phyloP scores from a whole-genome alignment of 2,329 filamentous ascomycete species.

The Orbilia blumenaviensis region DNA sequence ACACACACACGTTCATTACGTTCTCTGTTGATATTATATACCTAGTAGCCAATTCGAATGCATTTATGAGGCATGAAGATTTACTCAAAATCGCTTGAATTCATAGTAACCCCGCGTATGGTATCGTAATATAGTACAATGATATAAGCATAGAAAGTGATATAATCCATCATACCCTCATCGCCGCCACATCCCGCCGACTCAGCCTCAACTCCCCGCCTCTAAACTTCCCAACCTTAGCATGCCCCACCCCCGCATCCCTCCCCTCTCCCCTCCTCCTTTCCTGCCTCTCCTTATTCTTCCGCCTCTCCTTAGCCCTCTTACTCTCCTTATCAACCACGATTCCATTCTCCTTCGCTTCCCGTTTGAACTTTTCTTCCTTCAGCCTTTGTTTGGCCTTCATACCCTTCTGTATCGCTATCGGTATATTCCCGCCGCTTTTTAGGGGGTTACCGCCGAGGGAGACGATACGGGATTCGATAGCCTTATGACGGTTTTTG shows the following conservation, averaged over 20 bases:
- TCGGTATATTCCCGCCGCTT: constrained; percentile 76
- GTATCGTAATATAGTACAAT: not conserved
- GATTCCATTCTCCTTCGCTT: constrained; percentile 90
- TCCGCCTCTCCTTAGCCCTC: constrained; percentile 59
- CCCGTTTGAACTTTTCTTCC: constrained; percentile 76
- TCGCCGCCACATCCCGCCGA: constrained; percentile 76
- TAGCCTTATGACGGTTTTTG: constrained; percentile 79
- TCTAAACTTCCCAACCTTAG: constrained; percentile 80
- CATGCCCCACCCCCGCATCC: constrained; percentile 73
- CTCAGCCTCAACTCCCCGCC: constrained; percentile 82
- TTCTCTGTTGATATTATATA: too few species aligned
- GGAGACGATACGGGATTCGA: constrained; percentile 82
- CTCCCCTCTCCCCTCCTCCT: constrained; percentile 57
- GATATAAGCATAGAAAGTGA: too few species aligned
- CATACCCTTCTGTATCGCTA: constrained; percentile 87
- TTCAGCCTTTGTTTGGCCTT: constrained; percentile 70
- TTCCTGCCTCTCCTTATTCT: constrained; percentile 61
- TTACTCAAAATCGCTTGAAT: too few species aligned
- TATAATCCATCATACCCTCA: constrained; percentile 71
- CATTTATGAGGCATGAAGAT: too few species aligned
- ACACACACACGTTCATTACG: too few species aligned
- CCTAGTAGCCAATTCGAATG: too few species aligned
- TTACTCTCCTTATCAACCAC: constrained; percentile 74
- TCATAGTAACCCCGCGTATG: too few species aligned
- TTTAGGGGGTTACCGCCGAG: constrained; percentile 77